Percentiles rank a stretch among this genome's conserved stretches.
Conservation (phyloP, 202 grass and related monocot genomes). For the Setaria italica region DNA sequence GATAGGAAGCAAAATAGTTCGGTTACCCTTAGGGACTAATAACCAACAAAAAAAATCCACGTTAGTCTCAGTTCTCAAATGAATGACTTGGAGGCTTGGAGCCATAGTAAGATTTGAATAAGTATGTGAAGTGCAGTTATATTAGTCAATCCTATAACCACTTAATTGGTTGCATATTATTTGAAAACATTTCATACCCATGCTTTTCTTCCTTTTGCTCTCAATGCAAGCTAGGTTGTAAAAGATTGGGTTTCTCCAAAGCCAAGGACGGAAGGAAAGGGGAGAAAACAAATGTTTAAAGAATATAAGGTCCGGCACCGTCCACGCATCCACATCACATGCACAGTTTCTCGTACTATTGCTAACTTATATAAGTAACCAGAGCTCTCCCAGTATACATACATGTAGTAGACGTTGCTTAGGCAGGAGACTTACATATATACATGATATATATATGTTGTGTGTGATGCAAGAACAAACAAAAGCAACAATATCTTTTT, state of each 20-base stretch:
- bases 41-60: too few species aligned
- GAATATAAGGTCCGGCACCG: not conserved
- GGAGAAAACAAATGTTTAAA: not conserved
- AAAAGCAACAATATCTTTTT: not conserved
- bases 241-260: not conserved
- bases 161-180: not conserved
- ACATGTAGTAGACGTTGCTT: not conserved
- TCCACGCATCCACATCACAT: conserved; percentile 14
- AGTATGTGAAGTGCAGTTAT: not conserved
- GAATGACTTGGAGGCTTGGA: not conserved
- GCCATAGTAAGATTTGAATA: not conserved
- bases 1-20: not conserved
- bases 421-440: conserved; percentile 7
- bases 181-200: not conserved
- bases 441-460: not conserved
- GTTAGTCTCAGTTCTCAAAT: not conserved
- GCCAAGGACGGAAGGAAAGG: not conserved
- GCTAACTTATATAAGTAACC: not conserved
- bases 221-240: not conserved
- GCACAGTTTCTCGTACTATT: conserved; percentile 21
- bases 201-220: too few species aligned
- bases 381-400: not conserved
- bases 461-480: conserved; percentile 33
- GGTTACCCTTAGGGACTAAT: not conserved
- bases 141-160: not conserved